Percentiles rank a stretch among this genome's conserved stretches.
Conservation (phyloP, 2,329 filamentous ascomycete species). For the Monilinia fructicola region DNA sequence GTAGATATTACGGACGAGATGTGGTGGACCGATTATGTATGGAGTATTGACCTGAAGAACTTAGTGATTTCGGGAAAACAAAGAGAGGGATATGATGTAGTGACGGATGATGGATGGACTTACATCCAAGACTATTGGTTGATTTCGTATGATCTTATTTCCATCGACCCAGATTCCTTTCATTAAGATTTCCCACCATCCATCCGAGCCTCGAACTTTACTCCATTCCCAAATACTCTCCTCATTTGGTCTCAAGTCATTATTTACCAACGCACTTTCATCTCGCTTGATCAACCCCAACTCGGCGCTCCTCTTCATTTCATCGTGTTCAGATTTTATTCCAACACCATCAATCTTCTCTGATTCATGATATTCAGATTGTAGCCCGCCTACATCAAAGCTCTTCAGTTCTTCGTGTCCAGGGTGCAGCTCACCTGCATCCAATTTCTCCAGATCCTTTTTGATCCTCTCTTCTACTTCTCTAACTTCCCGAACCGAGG, state of each 20-base stretch:
- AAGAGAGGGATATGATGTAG: not conserved
- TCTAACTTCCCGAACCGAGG: conserved; percentile 23
- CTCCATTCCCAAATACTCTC: conserved; percentile 31
- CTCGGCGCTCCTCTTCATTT: not conserved
- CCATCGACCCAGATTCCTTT: conserved; percentile 31
- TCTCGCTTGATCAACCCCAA: conserved; percentile 26
- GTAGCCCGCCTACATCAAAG: not conserved
- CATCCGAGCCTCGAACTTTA: conserved; percentile 32
- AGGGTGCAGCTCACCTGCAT: not conserved
- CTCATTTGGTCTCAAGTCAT: not conserved
- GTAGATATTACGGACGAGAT: conserved; percentile 30
- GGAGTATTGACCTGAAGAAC: conserved; percentile 31
- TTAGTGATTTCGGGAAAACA: not conserved
- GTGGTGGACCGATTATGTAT: conserved; percentile 31
- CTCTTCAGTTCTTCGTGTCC: not conserved
- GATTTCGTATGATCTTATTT: conserved; percentile 28
- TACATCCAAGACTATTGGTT: conserved; percentile 32
- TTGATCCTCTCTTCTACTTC: conserved; percentile 21
- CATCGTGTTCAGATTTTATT: not conserved
- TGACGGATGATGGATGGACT: not conserved
- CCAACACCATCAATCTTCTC: not conserved
- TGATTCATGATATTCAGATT: conserved; percentile 1
- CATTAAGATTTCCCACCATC: conserved; percentile 34
- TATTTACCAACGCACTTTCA: not conserved
- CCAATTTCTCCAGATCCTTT: conserved; percentile 9